Evolutionary conservation across 305 asterid species (phyloP), one percentile per base, ranked within the genome.

Genomic region (Lippia alba): DNA sequence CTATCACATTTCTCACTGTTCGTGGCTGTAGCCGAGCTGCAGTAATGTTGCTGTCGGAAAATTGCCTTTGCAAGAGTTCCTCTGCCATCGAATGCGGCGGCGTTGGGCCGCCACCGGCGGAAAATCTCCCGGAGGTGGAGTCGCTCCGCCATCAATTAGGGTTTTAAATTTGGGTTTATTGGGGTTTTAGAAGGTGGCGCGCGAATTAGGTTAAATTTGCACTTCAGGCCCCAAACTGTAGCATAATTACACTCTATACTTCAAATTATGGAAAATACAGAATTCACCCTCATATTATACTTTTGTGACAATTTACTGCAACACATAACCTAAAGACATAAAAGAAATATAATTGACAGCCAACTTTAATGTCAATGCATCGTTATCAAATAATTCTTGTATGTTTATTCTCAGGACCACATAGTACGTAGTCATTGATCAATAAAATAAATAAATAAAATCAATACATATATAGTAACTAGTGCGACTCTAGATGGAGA

Each of bases 121-220:
- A 77, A 3, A 14, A 83, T 39, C 56, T 76, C 77, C 24, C 96
- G 86, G 86, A 85, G 67, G 74, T 82, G 71, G 67, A 63, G 56
- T 44, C 74, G 72, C 60, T 48, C 86, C 74, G 84, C 86, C 95
- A 82, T 85, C 7, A 67, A 48, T 54, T 63, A 67, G 80, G 82
- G 81, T 61, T 82, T 64, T 33, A 19, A 71, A 54, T 36, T 54
- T 36, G 59, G 79, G 62, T 40, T n/a, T n/a, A 24, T 68, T 65
- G 12, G 44, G 12, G 49, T 44, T 32, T 74, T 11, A 4, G 8
- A 12, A 24, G 8, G 20, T 15, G 60, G 9, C 11, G 59, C 69
- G 12, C 20, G 15, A 24, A 46, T 58, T 58, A 44, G 14, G 4
- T 8, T 44, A 44, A 34, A 44, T 44, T 44, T 1, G 49, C 49